phyloP scores from a whole-genome alignment of 345 rosid genomes.

The Acer campestre region DNA sequence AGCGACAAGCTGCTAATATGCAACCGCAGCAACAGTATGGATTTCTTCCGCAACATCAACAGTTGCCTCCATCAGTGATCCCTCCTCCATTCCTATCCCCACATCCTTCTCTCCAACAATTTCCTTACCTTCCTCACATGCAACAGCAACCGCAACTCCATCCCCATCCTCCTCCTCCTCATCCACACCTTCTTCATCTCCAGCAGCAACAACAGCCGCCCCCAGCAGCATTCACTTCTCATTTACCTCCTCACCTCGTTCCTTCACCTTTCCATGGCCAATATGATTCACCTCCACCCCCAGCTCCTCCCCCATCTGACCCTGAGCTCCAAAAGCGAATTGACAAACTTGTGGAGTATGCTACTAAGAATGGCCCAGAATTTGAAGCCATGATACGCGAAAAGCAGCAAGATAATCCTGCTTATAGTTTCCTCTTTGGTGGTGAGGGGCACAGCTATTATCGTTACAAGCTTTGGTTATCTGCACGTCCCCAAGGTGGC shows the following conservation, averaged over 20 bases:
- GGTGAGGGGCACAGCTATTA: conserved; percentile 94
- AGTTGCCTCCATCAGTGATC: conserved; percentile 53
- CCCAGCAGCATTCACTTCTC: conserved; percentile 54
- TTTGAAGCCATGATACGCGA: conserved; percentile 96
- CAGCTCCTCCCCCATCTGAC: conserved; percentile 81
- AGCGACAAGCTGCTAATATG: conserved; percentile 62
- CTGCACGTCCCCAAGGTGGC: conserved; percentile 58
- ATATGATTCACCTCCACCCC: conserved; percentile 75
- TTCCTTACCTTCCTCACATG: conserved; percentile 78
- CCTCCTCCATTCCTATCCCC: conserved; percentile 68
- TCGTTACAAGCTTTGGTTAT: conserved; percentile 81
- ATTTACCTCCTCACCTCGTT: conserved; percentile 62
- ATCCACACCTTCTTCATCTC: conserved; percentile 68
- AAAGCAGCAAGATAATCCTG: conserved; percentile 95
- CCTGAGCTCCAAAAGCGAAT: conserved; percentile 95
- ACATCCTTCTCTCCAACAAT: conserved; percentile 81
- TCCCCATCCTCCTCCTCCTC: conserved; percentile 46
- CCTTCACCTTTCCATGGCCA: conserved; percentile 68
- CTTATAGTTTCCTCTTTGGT: conserved; percentile 82
- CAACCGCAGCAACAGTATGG: conserved; percentile 75
- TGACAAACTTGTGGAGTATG: conserved; percentile 95
- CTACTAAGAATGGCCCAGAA: conserved; percentile 90
- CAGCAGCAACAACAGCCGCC: conserved; percentile 71
- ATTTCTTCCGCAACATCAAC: conserved; percentile 84
- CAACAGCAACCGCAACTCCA: conserved; percentile 69